Conservation (phyloP, 805 yeast species). For the Starmerella cellae region DNA sequence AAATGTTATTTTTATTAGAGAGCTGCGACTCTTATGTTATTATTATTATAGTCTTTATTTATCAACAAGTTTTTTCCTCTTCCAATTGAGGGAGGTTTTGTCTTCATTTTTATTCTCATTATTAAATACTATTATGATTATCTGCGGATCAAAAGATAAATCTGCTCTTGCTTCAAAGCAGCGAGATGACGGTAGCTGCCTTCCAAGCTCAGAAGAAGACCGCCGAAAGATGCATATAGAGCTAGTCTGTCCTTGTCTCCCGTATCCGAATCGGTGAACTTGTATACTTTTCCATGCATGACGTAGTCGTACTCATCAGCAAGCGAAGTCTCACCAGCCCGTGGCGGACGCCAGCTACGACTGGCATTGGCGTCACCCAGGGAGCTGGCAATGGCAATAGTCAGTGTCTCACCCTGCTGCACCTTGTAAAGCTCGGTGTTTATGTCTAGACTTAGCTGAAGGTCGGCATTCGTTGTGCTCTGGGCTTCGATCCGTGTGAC, state of each 20-base stretch:
- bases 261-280: constrained; percentile 65
- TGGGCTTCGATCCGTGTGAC: constrained; percentile 80
- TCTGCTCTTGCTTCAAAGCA: constrained; percentile 81
- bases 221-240: constrained; percentile 92
- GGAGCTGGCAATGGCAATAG: constrained; percentile 74
- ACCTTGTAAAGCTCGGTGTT: constrained; percentile 89
- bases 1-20: neutral
- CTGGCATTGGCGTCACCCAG: constrained; percentile 39
- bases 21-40: too few species aligned
- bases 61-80: too few species aligned
- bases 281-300: constrained; percentile 95
- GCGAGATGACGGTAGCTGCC: constrained; percentile 87
- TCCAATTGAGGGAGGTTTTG: too few species aligned
- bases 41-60: too few species aligned
- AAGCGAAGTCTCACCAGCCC: constrained; percentile 65
- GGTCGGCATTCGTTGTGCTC: constrained; percentile 67
- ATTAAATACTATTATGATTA: constrained; percentile 19
- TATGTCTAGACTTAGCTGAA: constrained; percentile 74
- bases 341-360: constrained; percentile 75
- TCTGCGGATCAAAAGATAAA: constrained; percentile 78
- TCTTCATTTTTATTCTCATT: neutral
- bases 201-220: constrained; percentile 81
- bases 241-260: constrained; percentile 43
- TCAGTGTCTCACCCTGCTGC: constrained; percentile 56
- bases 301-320: constrained; percentile 97